phyloP scores from a whole-genome alignment of 768 basidiomycete species.

The Boletus rubescentipes region DNA sequence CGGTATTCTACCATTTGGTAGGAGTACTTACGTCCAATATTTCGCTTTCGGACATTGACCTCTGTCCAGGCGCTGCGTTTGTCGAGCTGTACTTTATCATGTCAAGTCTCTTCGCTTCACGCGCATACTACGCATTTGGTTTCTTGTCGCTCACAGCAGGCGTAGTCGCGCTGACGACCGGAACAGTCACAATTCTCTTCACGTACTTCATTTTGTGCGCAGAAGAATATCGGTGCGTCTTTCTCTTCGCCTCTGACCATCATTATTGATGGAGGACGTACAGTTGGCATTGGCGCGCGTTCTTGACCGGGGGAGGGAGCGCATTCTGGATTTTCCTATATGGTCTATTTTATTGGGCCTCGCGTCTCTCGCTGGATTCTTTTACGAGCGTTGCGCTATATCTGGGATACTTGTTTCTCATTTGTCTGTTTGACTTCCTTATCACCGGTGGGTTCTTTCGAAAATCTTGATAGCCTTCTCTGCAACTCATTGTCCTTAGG shows the following conservation, averaged over 20 bases:
- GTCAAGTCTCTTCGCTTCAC: constrained; percentile 86
- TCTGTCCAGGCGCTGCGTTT: constrained; percentile 78
- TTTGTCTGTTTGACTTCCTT: constrained; percentile 83
- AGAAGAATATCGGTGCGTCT: constrained; percentile 82
- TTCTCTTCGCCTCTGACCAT: background rate
- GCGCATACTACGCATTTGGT: constrained; percentile 95
- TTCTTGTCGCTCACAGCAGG: constrained; percentile 86
- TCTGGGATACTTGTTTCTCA: constrained; percentile 85
- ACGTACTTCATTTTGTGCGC: constrained; percentile 91
- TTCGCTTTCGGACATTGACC: background rate
- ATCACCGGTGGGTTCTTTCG: constrained; percentile 60
- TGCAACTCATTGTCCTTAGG: constrained; percentile 42
- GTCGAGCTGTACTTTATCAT: constrained; percentile 93
- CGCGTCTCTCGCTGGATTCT: constrained; percentile 82
- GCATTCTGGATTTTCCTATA: constrained; percentile 90
- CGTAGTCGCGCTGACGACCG: constrained; percentile 83
- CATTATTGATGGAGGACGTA: constrained; percentile 1
- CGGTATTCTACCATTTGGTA: constrained; percentile 90
- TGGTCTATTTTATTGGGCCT: constrained; percentile 85
- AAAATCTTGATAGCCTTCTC: background rate
- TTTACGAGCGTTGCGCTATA: constrained; percentile 81
- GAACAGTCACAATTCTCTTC: constrained; percentile 86
- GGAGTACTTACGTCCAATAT: constrained; percentile 15
- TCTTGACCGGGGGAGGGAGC: constrained; percentile 88
- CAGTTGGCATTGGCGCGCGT: constrained; percentile 98